A percentile compares a stretch with the other conserved stretches of the same genome.
Evolutionary conservation across 116 monocot species (phyloP).

Genomic region (Phalaenopsis hybrid): DNA sequence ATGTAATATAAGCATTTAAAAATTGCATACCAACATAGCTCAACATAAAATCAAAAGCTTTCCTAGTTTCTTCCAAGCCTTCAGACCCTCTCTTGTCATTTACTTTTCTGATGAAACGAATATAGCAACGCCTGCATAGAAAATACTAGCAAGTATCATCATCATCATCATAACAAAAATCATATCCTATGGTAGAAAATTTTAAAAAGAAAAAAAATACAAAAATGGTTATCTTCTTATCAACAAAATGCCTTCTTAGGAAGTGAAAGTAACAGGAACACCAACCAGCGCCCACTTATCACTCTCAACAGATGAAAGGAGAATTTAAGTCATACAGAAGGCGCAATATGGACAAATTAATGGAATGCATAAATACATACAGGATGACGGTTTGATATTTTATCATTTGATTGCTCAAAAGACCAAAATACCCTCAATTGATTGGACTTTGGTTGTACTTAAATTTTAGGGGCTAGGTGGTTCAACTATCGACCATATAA

Average conservation of each 20-base stretch:
- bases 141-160: constrained; percentile 5
- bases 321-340: neutral
- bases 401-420: too few species aligned
- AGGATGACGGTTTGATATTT: too few species aligned
- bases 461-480: too few species aligned
- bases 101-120: constrained; percentile 71
- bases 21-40: constrained; percentile 64
- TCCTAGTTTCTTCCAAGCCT: constrained; percentile 81
- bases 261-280: neutral
- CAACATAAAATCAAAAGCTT: constrained; percentile 96
- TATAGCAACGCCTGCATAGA: constrained; percentile 79
- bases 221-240: constrained; percentile 10
- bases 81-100: constrained; percentile 88
- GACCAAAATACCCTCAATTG: too few species aligned
- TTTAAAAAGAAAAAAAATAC: neutral
- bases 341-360: neutral
- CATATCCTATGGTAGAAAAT: neutral
- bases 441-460: too few species aligned
- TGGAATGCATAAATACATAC: too few species aligned
- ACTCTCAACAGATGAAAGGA: neutral
- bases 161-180: constrained; percentile 4
- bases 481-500: too few species aligned
- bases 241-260: neutral
- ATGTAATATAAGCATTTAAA: neutral
- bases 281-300: neutral